phyloP scores from a whole-genome alignment of 768 basidiomycete genomes.

The Podaxis sp. region DNA sequence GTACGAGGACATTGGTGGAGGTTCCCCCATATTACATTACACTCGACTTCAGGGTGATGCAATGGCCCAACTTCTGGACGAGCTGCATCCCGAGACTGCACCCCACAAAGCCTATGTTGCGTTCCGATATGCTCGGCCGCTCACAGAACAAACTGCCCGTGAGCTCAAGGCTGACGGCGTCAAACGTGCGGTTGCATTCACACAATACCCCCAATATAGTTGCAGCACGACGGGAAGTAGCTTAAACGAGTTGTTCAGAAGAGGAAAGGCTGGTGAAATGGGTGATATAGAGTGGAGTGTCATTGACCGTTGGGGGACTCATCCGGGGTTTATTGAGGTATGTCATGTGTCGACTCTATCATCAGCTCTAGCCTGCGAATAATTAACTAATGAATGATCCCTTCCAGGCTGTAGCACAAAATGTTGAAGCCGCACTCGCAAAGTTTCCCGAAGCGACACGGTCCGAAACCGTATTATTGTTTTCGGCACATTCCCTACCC shows the following conservation, averaged over 20 bases:
- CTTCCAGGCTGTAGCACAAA: slow-evolving; percentile 83
- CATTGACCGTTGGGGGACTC: slow-evolving; percentile 96
- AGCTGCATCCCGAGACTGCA: slow-evolving; percentile 88
- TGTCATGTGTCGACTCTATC: slow-evolving; percentile 21
- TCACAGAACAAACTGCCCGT: slow-evolving; percentile 78
- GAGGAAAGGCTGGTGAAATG: slow-evolving; percentile 56
- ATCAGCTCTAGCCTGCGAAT: slow-evolving; percentile 2
- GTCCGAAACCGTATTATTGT: slow-evolving; percentile 77
- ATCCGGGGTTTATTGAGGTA: slow-evolving; percentile 93
- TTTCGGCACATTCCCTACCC: slow-evolving; percentile 96
- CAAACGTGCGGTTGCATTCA: slow-evolving; percentile 90
- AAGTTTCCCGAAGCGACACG: slow-evolving; percentile 75
- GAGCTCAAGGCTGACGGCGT: slow-evolving; percentile 92
- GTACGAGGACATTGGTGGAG: slow-evolving; percentile 93
- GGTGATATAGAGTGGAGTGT: slow-evolving; percentile 91
- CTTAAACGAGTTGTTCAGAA: slow-evolving; percentile 85
- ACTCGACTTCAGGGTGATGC: slow-evolving; percentile 85
- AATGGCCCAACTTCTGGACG: slow-evolving; percentile 90
- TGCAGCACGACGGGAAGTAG: slow-evolving; percentile 98
- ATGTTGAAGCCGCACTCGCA: slow-evolving; percentile 76
- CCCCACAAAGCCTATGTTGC: slow-evolving; percentile 97
- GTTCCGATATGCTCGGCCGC: slow-evolving; percentile 89
- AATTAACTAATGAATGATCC: slow-evolving; percentile 14
- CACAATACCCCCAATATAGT: slow-evolving; percentile 98
- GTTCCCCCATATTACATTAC: slow-evolving; percentile 92